phyloP scores from a whole-genome alignment of 2,329 filamentous ascomycete species.

The Neonectria punicea region DNA sequence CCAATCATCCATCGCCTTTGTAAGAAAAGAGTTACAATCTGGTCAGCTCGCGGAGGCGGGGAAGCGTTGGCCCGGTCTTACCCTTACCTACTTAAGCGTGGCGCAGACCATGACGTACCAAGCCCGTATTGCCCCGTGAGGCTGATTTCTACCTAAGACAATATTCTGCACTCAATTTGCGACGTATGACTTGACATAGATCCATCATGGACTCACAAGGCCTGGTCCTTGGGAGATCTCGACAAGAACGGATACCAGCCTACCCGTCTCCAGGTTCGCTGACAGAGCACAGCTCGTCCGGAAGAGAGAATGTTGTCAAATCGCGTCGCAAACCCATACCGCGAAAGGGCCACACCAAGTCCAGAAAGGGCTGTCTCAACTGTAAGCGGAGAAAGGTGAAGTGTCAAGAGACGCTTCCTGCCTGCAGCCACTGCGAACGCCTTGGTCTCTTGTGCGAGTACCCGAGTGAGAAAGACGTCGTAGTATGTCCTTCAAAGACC shows the following conservation, averaged over 20 bases:
- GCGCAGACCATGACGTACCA: background rate
- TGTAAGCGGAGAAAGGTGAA: conserved; percentile 38
- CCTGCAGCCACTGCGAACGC: conserved; percentile 28
- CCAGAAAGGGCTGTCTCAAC: conserved; percentile 33
- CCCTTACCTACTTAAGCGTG: background rate
- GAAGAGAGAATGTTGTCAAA: background rate
- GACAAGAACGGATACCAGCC: background rate
- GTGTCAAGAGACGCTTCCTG: conserved; percentile 33
- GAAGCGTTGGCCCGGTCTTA: conserved; percentile 29
- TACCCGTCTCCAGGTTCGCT: conserved; percentile 10
- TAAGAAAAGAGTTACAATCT: background rate
- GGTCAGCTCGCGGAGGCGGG: conserved; percentile 15
- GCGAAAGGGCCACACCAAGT: conserved; percentile 31
- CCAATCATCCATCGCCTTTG: background rate
- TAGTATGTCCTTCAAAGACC: background rate
- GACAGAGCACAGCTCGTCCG: background rate
- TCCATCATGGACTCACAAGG: background rate
- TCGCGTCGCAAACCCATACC: conserved; percentile 20
- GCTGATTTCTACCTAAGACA: background rate
- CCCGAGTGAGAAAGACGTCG: background rate
- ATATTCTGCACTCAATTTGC: background rate
- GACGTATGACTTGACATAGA: background rate
- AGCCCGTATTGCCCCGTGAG: background rate
- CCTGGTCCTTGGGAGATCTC: background rate
- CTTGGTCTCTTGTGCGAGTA: conserved; percentile 33